These are phyloP conservation scores for Vigna reflexopilosa DNA, from an alignment of 306 rosid genomes.

Conservation along the genomic window DNA sequence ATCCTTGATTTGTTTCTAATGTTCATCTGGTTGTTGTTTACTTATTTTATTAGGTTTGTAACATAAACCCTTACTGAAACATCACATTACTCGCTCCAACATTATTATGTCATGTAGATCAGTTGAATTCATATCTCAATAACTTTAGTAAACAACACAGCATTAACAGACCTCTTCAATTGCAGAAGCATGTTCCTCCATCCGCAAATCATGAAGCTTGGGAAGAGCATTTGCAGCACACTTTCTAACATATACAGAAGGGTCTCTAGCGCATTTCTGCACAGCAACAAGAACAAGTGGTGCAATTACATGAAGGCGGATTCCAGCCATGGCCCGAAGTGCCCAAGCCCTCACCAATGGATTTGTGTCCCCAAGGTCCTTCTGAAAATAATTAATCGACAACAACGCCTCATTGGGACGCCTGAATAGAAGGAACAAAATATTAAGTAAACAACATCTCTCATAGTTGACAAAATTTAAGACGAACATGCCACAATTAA, in stretches of 20 bases:
- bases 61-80: constrained; percentile 3
- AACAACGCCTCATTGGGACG: constrained; percentile 95
- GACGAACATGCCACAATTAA: neutral
- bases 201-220: constrained; percentile 89
- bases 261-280: constrained; percentile 92
- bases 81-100: neutral
- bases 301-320: constrained; percentile 87
- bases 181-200: constrained; percentile 71
- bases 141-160: constrained; percentile 4
- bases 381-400: constrained; percentile 93
- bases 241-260: constrained; percentile 90
- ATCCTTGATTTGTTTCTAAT: neutral
- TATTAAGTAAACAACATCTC: constrained; percentile 28
- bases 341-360: constrained; percentile 99
- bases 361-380: constrained; percentile 85
- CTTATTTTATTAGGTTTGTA: neutral
- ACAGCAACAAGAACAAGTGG: constrained; percentile 91
- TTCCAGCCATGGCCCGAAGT: constrained; percentile 94
- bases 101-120: constrained; percentile 11
- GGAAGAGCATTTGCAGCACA: constrained; percentile 98
- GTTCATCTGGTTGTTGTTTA: neutral
- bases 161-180: constrained; percentile 81
- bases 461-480: neutral
- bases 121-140: constrained; percentile 26
- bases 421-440: constrained; percentile 57